A percentile compares a stretch with the other conserved stretches of the same genome.
Conservation (phyloP, 345 rosid species). For the Melaleuca alternifolia region DNA sequence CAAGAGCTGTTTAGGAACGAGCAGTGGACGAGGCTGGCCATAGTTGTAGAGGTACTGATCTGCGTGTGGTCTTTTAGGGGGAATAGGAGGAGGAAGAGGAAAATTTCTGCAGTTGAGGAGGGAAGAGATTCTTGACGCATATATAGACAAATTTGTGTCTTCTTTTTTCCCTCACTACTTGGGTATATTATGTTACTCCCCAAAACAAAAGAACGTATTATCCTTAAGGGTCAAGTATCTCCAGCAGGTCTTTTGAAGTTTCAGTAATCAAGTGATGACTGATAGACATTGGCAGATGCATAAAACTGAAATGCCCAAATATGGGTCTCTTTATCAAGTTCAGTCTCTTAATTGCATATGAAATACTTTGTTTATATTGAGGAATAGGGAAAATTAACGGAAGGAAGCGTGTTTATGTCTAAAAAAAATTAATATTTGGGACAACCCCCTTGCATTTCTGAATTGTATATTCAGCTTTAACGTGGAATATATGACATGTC, state of each 20-base stretch:
- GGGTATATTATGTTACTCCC: background rate
- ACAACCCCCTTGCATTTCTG: background rate
- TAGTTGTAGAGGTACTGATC: background rate
- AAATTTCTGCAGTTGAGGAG: background rate
- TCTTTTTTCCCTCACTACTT: background rate
- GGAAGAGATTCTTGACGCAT: background rate
- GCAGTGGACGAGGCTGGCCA: background rate
- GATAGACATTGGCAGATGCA: background rate
- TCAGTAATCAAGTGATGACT: background rate
- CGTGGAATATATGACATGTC: background rate
- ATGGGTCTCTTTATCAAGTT: background rate
- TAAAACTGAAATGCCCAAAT: background rate
- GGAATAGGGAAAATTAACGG: background rate
- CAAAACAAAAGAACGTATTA: background rate
- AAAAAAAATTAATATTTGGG: background rate
- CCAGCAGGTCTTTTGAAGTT: background rate
- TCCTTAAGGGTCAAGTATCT: background rate
- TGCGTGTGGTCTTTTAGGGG: background rate
- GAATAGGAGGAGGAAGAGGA: background rate
- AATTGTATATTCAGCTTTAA: background rate
- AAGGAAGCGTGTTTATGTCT: background rate
- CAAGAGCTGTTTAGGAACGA: background rate
- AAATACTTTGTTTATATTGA: background rate
- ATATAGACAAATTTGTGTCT: background rate
- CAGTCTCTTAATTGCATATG: background rate